Evolutionary conservation across 306 rosid species (phyloP).

Genomic region (Corylus americana): DNA sequence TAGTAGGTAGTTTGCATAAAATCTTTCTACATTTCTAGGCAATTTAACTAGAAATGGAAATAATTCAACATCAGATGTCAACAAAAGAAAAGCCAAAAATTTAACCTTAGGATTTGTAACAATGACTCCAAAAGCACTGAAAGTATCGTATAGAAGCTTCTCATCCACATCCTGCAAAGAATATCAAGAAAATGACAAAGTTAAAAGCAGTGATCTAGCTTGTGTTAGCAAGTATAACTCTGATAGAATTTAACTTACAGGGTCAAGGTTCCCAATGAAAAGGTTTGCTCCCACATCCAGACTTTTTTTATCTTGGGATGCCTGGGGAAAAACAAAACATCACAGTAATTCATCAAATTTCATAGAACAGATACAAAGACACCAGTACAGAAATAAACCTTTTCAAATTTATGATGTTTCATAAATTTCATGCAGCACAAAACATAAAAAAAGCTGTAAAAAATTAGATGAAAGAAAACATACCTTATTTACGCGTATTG

Average conservation of each 20-base stretch:
- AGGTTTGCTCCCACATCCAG: slow-evolving; percentile 98
- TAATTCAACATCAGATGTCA: background rate
- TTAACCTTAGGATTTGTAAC: slow-evolving; percentile 96
- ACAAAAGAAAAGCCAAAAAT: slow-evolving; percentile 18
- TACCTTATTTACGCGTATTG: slow-evolving; percentile 98
- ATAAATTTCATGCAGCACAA: background rate
- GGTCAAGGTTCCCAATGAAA: slow-evolving; percentile 95
- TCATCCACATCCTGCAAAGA: slow-evolving; percentile 91
- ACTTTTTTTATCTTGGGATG: slow-evolving; percentile 98
- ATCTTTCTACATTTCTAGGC: background rate
- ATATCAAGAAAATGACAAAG: slow-evolving; percentile 15
- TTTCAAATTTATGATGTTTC: background rate
- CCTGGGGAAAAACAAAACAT: slow-evolving; percentile 48
- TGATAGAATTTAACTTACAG: slow-evolving; percentile 52
- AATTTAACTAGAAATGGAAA: slow-evolving; percentile 5
- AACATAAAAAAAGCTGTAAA: background rate
- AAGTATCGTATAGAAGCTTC: slow-evolving; percentile 92
- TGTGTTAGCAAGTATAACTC: background rate
- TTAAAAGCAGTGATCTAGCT: slow-evolving; percentile 13
- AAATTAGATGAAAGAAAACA: background rate
- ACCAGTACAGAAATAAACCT: background rate
- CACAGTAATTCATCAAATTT: slow-evolving; percentile 18
- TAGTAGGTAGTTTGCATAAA: background rate
- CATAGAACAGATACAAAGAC: background rate
- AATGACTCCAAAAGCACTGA: slow-evolving; percentile 99